Percentiles rank a stretch among this genome's conserved stretches.
Evolutionary conservation across 2,329 filamentous ascomycete species (phyloP).

Genomic region (Diaporthe batatas): DNA sequence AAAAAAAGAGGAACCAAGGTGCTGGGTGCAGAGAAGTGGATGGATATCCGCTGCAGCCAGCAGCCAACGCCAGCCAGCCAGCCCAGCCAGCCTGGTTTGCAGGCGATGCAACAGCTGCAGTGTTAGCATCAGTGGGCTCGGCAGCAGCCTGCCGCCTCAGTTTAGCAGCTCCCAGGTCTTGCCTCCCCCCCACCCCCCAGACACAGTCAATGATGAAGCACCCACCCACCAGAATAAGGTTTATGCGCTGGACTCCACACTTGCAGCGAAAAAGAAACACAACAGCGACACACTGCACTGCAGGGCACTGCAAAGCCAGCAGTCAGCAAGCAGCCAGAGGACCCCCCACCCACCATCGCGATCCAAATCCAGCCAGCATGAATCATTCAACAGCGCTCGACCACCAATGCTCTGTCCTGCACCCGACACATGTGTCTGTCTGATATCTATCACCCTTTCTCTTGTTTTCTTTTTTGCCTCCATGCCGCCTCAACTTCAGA

Average conservation of each 20-base stretch:
- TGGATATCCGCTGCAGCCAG: too few species aligned
- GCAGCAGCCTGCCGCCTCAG: not conserved
- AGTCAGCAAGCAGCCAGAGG: not conserved
- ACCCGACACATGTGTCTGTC: conserved; percentile 1
- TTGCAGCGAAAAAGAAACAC: conserved; percentile 6
- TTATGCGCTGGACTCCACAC: conserved; percentile 32
- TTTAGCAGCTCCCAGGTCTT: too few species aligned
- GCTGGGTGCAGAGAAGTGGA: too few species aligned
- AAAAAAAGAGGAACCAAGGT: not conserved
- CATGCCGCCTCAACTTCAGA: not conserved
- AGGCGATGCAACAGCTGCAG: not conserved
- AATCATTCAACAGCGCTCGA: conserved; percentile 25
- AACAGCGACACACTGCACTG: not conserved
- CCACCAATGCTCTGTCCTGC: not conserved
- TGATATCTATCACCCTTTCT: too few species aligned
- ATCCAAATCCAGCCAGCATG: not conserved
- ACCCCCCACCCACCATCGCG: conserved; percentile 11
- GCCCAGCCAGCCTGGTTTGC: too few species aligned
- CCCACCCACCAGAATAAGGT: not conserved
- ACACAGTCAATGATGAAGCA: not conserved
- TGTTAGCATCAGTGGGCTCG: not conserved
- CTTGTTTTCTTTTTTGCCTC: too few species aligned
- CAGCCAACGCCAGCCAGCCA: not conserved
- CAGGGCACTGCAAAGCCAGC: not conserved
- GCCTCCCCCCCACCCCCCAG: too few species aligned